Evolutionary conservation across 1,139 yeast species (phyloP).

Genomic region (Pichia sp.): DNA sequence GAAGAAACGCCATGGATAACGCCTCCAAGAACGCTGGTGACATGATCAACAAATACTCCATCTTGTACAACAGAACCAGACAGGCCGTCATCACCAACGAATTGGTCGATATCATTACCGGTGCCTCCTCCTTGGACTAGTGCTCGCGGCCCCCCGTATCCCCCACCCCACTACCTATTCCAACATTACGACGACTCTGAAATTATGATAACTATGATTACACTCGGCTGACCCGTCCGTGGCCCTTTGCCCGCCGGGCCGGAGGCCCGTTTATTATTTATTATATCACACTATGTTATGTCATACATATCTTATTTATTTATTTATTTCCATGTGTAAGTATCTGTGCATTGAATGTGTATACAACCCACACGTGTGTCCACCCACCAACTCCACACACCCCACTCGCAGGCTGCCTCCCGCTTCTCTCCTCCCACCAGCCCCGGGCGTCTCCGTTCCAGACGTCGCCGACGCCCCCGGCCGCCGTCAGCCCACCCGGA

Average conservation of each 20-base stretch:
- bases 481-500: conserved; percentile 15
- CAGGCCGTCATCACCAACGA: conserved; percentile 99
- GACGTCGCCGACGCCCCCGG: background rate
- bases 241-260: background rate
- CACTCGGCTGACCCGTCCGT: background rate
- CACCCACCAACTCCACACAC: background rate
- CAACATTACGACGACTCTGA: background rate
- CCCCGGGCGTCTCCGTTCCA: conserved; percentile 1
- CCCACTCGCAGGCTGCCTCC: background rate
- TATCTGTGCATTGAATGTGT: background rate
- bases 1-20: conserved; percentile 99
- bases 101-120: conserved; percentile 98
- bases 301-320: background rate
- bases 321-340: background rate
- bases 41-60: conserved; percentile 93
- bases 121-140: conserved; percentile 97
- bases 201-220: background rate
- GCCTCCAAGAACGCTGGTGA: conserved; percentile 99
- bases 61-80: conserved; percentile 98
- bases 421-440: no score
- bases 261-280: background rate
- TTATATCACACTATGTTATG: background rate
- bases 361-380: background rate
- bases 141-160: background rate
- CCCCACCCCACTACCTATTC: background rate